Base-by-base conservation (phyloP, 345 rosid genomes). In the Linum usitatissimum region DNA sequence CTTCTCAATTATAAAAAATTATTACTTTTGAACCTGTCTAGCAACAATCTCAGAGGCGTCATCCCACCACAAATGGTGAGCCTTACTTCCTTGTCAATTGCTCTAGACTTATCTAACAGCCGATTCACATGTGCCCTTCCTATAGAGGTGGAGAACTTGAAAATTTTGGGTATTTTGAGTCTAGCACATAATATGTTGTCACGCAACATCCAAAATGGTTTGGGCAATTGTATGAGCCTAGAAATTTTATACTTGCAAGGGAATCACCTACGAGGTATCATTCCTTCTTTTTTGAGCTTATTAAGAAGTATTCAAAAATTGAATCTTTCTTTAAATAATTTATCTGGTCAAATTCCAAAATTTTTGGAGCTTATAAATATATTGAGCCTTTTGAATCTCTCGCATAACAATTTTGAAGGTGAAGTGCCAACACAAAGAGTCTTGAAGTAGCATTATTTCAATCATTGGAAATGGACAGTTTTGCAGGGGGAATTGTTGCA, bases 401-500 rank as follows among this genome's bases (percentile, higher is more conserved):
- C 68, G 10, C 55, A 38, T 51, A 65, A 65, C 23, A 42, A 65
- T 65, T 49, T 65, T 28, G 61, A 56, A 4, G 61, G 61, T 13
- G 75, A 68, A 55, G 51, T 79, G 18, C 84, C 80, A 6, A 3
- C 5, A 14, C 18, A 53, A 53, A 81, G 88, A 17, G 61, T 70
- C 6, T 81, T 81, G 60, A 48, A 15, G 39, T 2, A 81, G 78
- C 53, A 66, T 56, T 3, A 12, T 72, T 23, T 74, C 75, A 0
- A 5, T 84, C 30, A 1, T 14, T 0, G 81, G 81, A n/a, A 81
- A 79, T 14, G n/a, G 0, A 9, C 62, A 73, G 10, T 72, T 78
- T 13, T 81, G 81, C 51, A n/a, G 83, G 85, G 4, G 85, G 80
- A 6, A n/a, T 66, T 13, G 48, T 30, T 45, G 51, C 14, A 45